Evolutionary conservation across 2,329 filamentous ascomycete species (phyloP), one percentile per base, ranked within the genome.

Genomic region (Pezizomycotina sp.): DNA sequence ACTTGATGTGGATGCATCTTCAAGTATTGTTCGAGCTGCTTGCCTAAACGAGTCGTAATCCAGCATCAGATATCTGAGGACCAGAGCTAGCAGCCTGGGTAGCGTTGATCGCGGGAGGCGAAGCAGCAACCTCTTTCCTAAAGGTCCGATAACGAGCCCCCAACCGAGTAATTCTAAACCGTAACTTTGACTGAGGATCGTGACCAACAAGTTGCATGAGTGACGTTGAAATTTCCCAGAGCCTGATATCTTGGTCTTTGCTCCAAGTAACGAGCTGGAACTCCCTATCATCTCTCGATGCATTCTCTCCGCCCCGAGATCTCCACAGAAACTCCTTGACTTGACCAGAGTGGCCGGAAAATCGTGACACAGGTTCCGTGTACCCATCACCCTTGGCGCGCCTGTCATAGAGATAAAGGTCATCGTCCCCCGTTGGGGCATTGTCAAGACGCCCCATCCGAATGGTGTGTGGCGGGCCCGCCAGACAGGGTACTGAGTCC

Each of bases 191-290:
- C 13, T 45, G 40, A 3, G 50, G 47, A 28, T 52, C 49, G 19
- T 52, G 50, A 4, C 50, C 50, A 20, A 52, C 47, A 38, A 23
- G 51, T 47, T 32, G 36, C 47, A 46, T 56, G 43, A 26, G 27
- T 36, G 16, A 49, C 33, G 34, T 45, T 8, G 47, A 38, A 8
- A 52, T 46, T 22, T 72, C 74, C 53, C 92, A 79, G 18, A 93
- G 63, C 31, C 78, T 74, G 19, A 93, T 62, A 51, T 83, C 71
- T 47, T 77, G 78, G 55, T 93, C 86, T 31, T 79, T 75, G 16
- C 83, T 83, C 84, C 84, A 93, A 0, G 84, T 84, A 0, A 93
- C 80, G 12, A 93, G 64, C 55, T 93, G 84, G 46, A 92, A 93
- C 34, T 93, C 84, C 49, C 86, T 71, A 44, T 83, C 64, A 50